These are phyloP conservation scores for Trichoderma asperelloides DNA, from an alignment of 495 filamentous ascomycete species.

Conservation along the genomic window DNA sequence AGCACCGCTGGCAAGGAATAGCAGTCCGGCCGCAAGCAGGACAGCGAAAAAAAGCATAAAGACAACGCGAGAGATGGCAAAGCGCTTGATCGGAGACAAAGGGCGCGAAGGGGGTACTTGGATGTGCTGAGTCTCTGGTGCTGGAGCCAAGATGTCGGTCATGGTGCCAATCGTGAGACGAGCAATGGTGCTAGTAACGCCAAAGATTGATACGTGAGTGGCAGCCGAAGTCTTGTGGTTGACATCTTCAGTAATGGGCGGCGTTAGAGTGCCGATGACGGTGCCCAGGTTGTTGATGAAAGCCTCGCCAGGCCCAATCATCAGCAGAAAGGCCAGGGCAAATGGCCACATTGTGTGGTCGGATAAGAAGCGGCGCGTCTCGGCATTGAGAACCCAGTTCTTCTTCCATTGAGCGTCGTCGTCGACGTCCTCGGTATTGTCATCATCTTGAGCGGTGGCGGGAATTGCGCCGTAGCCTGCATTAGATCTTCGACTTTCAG, in stretches of 20 bases:
- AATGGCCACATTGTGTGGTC: slow-evolving; percentile 96
- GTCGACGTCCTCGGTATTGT: slow-evolving; percentile 26
- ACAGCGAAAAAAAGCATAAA: slow-evolving; percentile 71
- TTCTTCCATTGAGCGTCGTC: slow-evolving; percentile 66
- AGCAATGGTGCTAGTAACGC: slow-evolving; percentile 80
- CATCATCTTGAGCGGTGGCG: slow-evolving; percentile 25
- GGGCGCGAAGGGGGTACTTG: slow-evolving; percentile 25
- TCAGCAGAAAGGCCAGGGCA: slow-evolving; percentile 83
- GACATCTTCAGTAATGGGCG: slow-evolving; percentile 39
- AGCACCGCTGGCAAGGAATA: slow-evolving; percentile 62
- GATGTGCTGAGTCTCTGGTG: slow-evolving; percentile 31
- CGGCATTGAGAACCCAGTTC: slow-evolving; percentile 76
- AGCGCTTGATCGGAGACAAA: slow-evolving; percentile 28
- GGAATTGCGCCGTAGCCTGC: slow-evolving; percentile 25
- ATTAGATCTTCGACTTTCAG: slow-evolving; percentile 24
- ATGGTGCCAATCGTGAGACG: slow-evolving; percentile 78
- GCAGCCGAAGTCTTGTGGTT: slow-evolving; percentile 57
- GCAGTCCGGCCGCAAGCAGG: slow-evolving; percentile 66
- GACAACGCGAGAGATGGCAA: slow-evolving; percentile 63
- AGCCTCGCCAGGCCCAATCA: slow-evolving; percentile 86
- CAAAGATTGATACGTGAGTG: slow-evolving; percentile 86
- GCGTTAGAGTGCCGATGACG: slow-evolving; percentile 76
- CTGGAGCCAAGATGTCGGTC: slow-evolving; percentile 79
- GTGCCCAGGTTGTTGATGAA: slow-evolving; percentile 98
- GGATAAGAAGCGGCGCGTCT: slow-evolving; percentile 70